A percentile compares a stretch with the other conserved stretches of the same genome.
Conservation (phyloP, 768 basidiomycete species). For the Mycena metata region DNA sequence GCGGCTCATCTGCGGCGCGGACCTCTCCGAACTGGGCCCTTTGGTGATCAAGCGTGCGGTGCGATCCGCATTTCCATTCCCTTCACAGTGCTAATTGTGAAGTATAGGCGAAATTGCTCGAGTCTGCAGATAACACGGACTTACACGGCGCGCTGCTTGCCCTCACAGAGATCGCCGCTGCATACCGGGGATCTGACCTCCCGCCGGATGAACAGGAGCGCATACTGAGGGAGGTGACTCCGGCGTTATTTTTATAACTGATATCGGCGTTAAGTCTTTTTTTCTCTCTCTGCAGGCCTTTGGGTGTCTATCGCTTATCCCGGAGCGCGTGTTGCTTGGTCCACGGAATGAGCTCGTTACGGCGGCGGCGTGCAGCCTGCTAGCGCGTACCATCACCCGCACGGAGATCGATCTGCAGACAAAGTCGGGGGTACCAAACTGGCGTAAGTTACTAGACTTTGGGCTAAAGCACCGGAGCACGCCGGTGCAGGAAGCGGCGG, state of each 20-base stretch:
- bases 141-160: slow-evolving; percentile 87
- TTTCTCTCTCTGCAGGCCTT: slow-evolving; percentile 68
- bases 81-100: slow-evolving; percentile 12
- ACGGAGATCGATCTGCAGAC: slow-evolving; percentile 61
- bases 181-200: slow-evolving; percentile 56
- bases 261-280: background rate
- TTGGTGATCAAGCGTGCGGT: slow-evolving; percentile 67
- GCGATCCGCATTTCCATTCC: slow-evolving; percentile 42
- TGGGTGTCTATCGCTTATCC: slow-evolving; percentile 64
- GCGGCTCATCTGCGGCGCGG: slow-evolving; percentile 72
- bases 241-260: background rate
- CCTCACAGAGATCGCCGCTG: slow-evolving; percentile 79
- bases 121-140: slow-evolving; percentile 75
- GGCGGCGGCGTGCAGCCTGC: slow-evolving; percentile 77
- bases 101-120: slow-evolving; percentile 66
- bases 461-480: slow-evolving; percentile 76
- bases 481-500: slow-evolving; percentile 82
- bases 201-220: slow-evolving; percentile 50
- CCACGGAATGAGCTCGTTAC: slow-evolving; percentile 81
- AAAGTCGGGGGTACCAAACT: slow-evolving; percentile 64
- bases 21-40: slow-evolving; percentile 68
- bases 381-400: slow-evolving; percentile 74
- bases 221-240: slow-evolving; percentile 62
- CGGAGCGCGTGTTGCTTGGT: slow-evolving; percentile 71
- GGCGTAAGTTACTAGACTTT: slow-evolving; percentile 78